A percentile compares a stretch with the other conserved stretches of the same genome.
phyloP scores from a whole-genome alignment of 139 green algal genomes.

The Desmodesmus armatus region DNA sequence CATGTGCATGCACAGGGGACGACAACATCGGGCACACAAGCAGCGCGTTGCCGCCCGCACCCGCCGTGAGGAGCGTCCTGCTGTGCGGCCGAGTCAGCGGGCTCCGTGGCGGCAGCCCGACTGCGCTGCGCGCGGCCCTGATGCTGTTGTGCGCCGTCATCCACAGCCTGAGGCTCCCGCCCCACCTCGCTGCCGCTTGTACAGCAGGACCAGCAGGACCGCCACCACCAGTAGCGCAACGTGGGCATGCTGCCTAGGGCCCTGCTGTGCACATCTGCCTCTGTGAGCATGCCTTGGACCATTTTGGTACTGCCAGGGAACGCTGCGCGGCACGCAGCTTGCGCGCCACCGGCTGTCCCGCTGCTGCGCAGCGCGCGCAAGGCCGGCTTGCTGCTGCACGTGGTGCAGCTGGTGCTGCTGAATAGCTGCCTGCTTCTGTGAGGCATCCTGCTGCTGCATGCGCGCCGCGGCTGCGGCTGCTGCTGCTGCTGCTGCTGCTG shows the following conservation, averaged over 20 bases:
- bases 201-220: slow-evolving; percentile 1
- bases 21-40: not conserved
- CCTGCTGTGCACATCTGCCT: slow-evolving; percentile 24
- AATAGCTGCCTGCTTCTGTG: not conserved
- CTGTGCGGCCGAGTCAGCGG: slow-evolving; percentile 10
- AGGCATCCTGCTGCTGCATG: slow-evolving; percentile 13
- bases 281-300: not conserved
- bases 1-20: not conserved
- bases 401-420: not conserved
- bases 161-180: not conserved
- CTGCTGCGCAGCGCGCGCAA: not conserved
- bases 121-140: not conserved
- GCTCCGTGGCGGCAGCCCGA: not conserved
- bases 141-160: not conserved
- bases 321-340: slow-evolving; percentile 31
- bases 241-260: slow-evolving; percentile 26
- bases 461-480: too few species aligned
- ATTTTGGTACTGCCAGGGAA: too few species aligned
- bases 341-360: slow-evolving; percentile 1
- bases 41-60: not conserved
- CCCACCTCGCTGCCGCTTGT: slow-evolving; percentile 33
- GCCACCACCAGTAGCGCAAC: slow-evolving; percentile 15
- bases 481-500: too few species aligned
- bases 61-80: not conserved
- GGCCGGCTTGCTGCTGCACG: not conserved